Base-by-base conservation (phyloP, 1,284 basidiomycete genomes). In the Heimioporus retisporus region DNA sequence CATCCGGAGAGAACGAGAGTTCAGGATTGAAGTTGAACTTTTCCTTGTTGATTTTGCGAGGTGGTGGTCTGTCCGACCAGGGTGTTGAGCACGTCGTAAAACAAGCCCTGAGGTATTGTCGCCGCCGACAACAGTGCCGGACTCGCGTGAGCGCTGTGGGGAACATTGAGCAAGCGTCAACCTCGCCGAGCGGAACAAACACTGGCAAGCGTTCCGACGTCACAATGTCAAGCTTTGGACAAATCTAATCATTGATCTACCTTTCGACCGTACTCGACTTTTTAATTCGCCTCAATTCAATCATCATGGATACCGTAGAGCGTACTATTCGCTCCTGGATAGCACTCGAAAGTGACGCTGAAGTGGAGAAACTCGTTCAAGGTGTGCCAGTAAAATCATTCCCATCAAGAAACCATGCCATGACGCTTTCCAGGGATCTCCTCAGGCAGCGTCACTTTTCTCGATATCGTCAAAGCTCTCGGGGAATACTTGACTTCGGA, bases 401-500 rank as follows among this genome's bases (percentile, higher is more conserved):
- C 46, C 67, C 59, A 67, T 56, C 65, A 60, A 23, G 55, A 57
- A 58, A 63, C 60, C 46, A 35, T 56, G 66, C 35, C 19, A n/a
- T 11, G 31, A 67, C 63, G 31, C 15, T 63, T 71, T 67, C 68
- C 66, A 96, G 95, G 89, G 72, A 87, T 96, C 70, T 86, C 88
- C 28, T 82, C 80, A 65, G 89, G 89, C 42, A 78, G 82, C 21
- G 80, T 87, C 35, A 86, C 89, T n/a, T 82, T 98, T 10, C 83
- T 98, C 4, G 86, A 91, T 65, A 81, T 99, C n/a, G 95, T 99
- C 19, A 95, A 94, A 74, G 90, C 90, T 25, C 85, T 98, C 0
- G 95, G 95, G 44, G 92, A 94, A 71, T 96, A 93, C 74, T 85
- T 99, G 40, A 97, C 94, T 0, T 91, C 93, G 3, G 94, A 96